phyloP scores from a whole-genome alignment of 1,284 basidiomycete genomes.

The Cystobasidium sp. region DNA sequence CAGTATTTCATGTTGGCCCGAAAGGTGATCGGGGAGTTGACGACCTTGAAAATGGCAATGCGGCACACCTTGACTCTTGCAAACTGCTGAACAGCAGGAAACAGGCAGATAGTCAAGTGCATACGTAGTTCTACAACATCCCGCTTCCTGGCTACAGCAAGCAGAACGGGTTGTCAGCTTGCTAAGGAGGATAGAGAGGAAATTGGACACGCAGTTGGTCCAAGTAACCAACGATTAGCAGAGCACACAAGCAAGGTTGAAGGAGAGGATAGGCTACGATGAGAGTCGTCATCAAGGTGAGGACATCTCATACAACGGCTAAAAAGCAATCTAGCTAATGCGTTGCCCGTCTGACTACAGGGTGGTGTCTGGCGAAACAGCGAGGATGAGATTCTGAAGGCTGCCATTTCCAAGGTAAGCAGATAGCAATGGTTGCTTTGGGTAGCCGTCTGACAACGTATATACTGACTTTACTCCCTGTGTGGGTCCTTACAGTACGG shows the following conservation, averaged over 20 bases:
- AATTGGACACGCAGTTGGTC: too few species aligned
- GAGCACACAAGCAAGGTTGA: background rate
- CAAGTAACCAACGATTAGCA: too few species aligned
- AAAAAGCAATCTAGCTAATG: background rate
- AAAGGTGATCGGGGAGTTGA: too few species aligned
- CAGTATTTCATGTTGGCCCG: background rate
- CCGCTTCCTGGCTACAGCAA: too few species aligned
- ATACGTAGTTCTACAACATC: too few species aligned
- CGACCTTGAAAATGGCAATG: too few species aligned
- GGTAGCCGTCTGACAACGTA: background rate
- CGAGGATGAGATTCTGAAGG: slow-evolving; percentile 88
- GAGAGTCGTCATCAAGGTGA: slow-evolving; percentile 51
- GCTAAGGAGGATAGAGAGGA: too few species aligned
- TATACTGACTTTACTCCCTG: background rate
- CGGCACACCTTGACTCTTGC: too few species aligned
- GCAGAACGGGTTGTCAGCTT: too few species aligned
- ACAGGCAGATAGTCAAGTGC: too few species aligned
- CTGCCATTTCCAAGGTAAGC: slow-evolving; percentile 81
- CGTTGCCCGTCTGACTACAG: background rate
- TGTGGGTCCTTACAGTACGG: slow-evolving; percentile 47
- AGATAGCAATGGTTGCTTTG: too few species aligned
- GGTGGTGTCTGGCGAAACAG: slow-evolving; percentile 60
- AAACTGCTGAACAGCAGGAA: too few species aligned
- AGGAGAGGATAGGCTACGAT: slow-evolving; percentile 29
- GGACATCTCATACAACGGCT: background rate